Conservation (phyloP, 2,329 filamentous ascomycete species). For the Sarocladiaceae sp. region DNA sequence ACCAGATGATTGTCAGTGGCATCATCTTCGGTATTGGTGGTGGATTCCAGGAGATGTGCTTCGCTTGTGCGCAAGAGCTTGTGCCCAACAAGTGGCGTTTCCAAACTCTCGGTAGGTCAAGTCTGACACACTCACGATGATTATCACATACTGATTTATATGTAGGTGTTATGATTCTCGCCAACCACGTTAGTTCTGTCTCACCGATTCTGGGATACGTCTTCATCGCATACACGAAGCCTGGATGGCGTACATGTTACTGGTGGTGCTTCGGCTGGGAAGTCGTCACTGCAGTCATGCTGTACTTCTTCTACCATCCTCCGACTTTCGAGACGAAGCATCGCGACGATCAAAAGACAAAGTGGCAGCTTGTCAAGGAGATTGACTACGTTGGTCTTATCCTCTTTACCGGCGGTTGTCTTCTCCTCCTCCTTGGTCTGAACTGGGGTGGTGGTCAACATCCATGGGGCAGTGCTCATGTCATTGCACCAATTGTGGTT, state of each 20-base stretch:
- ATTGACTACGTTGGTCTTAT: conserved; percentile 16
- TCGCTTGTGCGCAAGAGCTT: conserved; percentile 28
- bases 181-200: conserved; percentile 27
- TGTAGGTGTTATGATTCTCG: conserved; percentile 22
- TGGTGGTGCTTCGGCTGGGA: conserved; percentile 30
- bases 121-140: neutral
- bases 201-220: conserved; percentile 25
- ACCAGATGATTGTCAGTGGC: conserved; percentile 33
- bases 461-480: conserved; percentile 17
- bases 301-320: conserved; percentile 27
- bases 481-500: conserved; percentile 20
- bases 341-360: conserved; percentile 16
- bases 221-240: conserved; percentile 23
- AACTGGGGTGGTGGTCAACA: conserved; percentile 19
- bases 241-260: conserved; percentile 27
- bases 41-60: conserved; percentile 35
- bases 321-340: conserved; percentile 30
- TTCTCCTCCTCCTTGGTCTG: conserved; percentile 14
- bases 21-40: conserved; percentile 32
- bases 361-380: conserved; percentile 16
- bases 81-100: conserved; percentile 23
- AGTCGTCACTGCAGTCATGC: conserved; percentile 16
- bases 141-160: neutral
- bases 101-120: conserved; percentile 18
- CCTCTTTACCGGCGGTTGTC: conserved; percentile 14